phyloP scores from a whole-genome alignment of 768 basidiomycete species.

The Pleurotus giganteus region DNA sequence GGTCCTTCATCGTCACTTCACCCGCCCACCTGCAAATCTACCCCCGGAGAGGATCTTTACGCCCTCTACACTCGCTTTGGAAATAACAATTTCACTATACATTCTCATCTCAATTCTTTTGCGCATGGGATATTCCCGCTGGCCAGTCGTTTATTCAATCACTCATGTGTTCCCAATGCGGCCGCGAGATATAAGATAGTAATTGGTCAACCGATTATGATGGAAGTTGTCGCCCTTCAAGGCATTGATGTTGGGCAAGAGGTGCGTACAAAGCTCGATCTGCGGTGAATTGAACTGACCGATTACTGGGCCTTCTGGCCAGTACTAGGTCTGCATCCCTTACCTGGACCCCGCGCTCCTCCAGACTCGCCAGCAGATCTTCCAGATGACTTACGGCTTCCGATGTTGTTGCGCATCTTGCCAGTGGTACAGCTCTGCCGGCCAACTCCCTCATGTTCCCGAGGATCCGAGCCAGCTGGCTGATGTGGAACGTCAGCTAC shows the following conservation, averaged over 20 bases:
- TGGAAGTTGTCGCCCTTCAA: constrained; percentile 67
- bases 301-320: neutral
- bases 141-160: constrained; percentile 81
- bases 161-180: constrained; percentile 77
- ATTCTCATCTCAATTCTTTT: constrained; percentile 66
- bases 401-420: constrained; percentile 62
- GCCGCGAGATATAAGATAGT: constrained; percentile 55
- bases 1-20: constrained; percentile 25
- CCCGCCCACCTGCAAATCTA: constrained; percentile 28
- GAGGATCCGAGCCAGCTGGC: constrained; percentile 27
- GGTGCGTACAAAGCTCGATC: constrained; percentile 35
- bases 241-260: constrained; percentile 61
- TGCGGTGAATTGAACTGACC: neutral
- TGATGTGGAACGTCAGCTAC: constrained; percentile 29
- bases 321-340: constrained; percentile 61
- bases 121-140: constrained; percentile 77
- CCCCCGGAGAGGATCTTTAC: constrained; percentile 25
- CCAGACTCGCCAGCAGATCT: constrained; percentile 56
- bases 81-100: constrained; percentile 81
- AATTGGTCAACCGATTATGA: constrained; percentile 34
- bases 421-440: constrained; percentile 35
- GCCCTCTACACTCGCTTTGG: constrained; percentile 56
- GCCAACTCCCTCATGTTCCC: constrained; percentile 38
- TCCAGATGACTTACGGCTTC: constrained; percentile 67
- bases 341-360: constrained; percentile 78